Percentiles rank a stretch among this genome's conserved stretches.
Evolutionary conservation across 139 green algal genomes (phyloP).

Genomic region (Chlamydomonas sphaeroides): DNA sequence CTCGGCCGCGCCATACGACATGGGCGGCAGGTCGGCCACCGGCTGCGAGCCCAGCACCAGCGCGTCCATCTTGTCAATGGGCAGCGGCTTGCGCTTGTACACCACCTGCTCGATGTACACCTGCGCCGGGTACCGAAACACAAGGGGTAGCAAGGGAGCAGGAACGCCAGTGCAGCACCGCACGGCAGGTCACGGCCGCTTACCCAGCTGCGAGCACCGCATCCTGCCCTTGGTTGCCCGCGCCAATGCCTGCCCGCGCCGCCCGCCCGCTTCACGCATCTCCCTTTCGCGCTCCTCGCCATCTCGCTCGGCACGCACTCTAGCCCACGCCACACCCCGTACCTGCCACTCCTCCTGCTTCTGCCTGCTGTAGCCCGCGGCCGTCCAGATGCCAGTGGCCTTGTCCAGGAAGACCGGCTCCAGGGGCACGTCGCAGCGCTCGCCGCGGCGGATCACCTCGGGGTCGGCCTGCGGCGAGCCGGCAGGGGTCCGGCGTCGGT

Average conservation of each 20-base stretch:
- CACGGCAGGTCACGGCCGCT: too few species aligned
- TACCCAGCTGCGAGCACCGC: too few species aligned
- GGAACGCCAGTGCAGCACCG: too few species aligned
- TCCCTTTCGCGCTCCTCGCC: too few species aligned
- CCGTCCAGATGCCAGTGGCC: conserved; percentile 10
- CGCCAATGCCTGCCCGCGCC: too few species aligned
- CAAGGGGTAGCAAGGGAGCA: too few species aligned
- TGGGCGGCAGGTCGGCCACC: too few species aligned
- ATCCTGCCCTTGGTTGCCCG: too few species aligned
- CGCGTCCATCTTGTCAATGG: not conserved
- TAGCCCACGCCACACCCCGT: not conserved
- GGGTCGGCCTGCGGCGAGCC: conserved; percentile 7
- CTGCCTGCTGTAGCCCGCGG: conserved; percentile 7
- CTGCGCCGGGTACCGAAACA: too few species aligned
- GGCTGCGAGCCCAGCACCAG: not conserved
- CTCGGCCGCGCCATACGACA: too few species aligned
- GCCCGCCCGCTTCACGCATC: too few species aligned
- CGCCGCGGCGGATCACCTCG: conserved; percentile 4
- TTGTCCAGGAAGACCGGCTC: conserved; percentile 35
- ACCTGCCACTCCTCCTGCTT: conserved; percentile 38
- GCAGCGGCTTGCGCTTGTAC: conserved; percentile 30
- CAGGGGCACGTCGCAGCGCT: conserved; percentile 24
- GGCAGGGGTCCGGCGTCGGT: too few species aligned
- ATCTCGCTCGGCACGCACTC: not conserved
- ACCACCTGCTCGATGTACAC: not conserved